Evolutionary conservation across 2,329 filamentous ascomycete species (phyloP).

Genomic region (Xylaria sp.): DNA sequence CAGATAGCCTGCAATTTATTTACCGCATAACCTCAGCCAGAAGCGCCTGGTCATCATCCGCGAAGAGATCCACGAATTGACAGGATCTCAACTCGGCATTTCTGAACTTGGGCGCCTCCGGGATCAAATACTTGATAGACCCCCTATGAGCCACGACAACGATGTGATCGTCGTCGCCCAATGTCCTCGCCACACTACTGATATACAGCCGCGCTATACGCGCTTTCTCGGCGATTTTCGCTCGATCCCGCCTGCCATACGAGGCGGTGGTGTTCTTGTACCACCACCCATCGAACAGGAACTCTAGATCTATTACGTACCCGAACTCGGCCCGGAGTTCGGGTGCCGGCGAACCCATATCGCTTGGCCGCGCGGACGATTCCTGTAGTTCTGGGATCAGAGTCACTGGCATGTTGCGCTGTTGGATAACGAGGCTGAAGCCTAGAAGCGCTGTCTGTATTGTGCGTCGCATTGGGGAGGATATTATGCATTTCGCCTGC

Average conservation of each 20-base stretch:
- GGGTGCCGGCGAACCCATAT: neutral
- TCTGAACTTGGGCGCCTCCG: neutral
- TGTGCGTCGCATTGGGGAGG: slow-evolving; percentile 15
- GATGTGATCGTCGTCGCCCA: slow-evolving; percentile 12
- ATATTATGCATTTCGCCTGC: neutral
- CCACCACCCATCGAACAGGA: neutral
- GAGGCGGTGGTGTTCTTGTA: neutral
- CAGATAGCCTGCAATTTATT: neutral
- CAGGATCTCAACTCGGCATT: slow-evolving; percentile 9
- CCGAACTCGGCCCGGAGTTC: slow-evolving; percentile 13
- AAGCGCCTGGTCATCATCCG: neutral
- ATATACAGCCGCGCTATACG: neutral
- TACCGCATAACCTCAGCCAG: neutral
- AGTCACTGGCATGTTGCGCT: neutral
- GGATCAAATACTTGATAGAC: neutral
- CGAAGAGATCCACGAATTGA: slow-evolving; percentile 1
- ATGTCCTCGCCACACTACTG: neutral
- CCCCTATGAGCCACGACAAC: slow-evolving; percentile 19
- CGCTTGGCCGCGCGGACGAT: neutral
- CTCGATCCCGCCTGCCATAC: neutral
- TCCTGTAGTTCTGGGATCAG: slow-evolving; percentile 3
- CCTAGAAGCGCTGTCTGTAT: slow-evolving; percentile 1
- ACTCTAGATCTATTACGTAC: neutral
- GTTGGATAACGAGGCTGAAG: neutral
- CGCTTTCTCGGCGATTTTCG: neutral